Percentiles rank a stretch among this genome's conserved stretches.
These are phyloP conservation scores for Phytophthora pini DNA, from an alignment of 352 stramenopile species.

Conservation along the genomic window DNA sequence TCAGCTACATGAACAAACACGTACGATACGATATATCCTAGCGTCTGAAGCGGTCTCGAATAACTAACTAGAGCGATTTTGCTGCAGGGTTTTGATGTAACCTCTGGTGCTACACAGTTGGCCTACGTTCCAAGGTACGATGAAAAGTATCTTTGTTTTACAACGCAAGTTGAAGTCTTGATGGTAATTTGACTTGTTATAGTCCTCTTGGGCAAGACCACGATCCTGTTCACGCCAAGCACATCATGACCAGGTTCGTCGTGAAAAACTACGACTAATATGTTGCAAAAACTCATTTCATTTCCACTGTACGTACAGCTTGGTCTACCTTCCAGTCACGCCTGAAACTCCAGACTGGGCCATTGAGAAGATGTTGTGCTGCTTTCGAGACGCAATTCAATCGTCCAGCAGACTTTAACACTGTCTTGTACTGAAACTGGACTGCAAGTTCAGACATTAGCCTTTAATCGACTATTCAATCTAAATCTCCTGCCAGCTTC, in stretches of 20 bases:
- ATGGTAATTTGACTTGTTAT: not conserved
- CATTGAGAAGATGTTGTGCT: conserved; percentile 78
- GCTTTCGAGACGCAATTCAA: conserved; percentile 60
- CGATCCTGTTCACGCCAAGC: conserved; percentile 70
- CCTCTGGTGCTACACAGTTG: conserved; percentile 75
- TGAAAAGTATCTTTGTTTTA: not conserved
- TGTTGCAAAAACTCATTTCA: not conserved
- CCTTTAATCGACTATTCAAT: conserved; percentile 5
- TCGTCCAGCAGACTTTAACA: conserved; percentile 37
- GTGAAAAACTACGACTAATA: not conserved
- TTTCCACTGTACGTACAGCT: conserved; percentile 29
- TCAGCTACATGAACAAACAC: conserved; percentile 76
- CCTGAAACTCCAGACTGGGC: conserved; percentile 81
- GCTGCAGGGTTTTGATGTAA: conserved; percentile 80
- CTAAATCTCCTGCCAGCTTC: not conserved
- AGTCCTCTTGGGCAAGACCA: conserved; percentile 56
- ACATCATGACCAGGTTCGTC: conserved; percentile 76
- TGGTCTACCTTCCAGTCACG: conserved; percentile 83
- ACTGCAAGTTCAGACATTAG: conserved; percentile 5
- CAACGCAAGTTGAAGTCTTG: not conserved
- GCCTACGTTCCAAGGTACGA: conserved; percentile 70
- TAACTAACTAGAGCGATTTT: conserved; percentile 3
- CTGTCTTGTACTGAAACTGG: conserved; percentile 1
- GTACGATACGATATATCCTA: conserved; percentile 32
- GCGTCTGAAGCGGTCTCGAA: not conserved